Conservation (phyloP, 306 rosid species). For the Pyrus betulifolia region DNA sequence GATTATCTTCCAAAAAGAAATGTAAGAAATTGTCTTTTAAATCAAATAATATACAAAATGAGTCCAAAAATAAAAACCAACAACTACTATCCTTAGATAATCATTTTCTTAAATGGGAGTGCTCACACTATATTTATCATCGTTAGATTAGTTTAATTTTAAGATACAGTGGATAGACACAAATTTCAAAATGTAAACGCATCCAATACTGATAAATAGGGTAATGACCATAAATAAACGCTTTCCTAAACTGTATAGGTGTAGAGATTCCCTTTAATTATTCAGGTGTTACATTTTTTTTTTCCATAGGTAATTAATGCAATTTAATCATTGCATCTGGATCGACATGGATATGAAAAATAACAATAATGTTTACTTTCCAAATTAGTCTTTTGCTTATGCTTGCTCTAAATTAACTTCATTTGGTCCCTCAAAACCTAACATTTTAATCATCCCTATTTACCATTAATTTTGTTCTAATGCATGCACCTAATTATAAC, state of each 20-base stretch:
- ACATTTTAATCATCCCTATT: neutral
- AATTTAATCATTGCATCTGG: neutral
- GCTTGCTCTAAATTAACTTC: no score
- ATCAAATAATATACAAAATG: neutral
- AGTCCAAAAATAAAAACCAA: neutral
- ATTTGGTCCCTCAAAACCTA: no score
- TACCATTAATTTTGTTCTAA: neutral
- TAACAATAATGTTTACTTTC: neutral
- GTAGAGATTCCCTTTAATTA: neutral
- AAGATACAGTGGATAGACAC: no score
- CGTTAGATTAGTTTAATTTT: no score
- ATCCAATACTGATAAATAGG: no score
- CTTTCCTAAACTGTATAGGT: neutral
- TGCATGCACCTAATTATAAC: neutral
- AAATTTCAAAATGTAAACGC: no score
- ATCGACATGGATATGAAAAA: neutral
- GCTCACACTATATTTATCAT: no score
- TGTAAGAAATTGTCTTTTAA: no score
- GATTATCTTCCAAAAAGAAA: no score
- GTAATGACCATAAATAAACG: no score
- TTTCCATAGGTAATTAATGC: neutral
- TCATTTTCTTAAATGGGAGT: neutral
- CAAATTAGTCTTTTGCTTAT: neutral
- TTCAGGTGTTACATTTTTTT: neutral
- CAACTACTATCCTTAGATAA: neutral